Percentiles rank a stretch among this genome's conserved stretches.
phyloP scores from a whole-genome alignment of 495 filamentous ascomycete species.

The Hyaloscypha variabilis region DNA sequence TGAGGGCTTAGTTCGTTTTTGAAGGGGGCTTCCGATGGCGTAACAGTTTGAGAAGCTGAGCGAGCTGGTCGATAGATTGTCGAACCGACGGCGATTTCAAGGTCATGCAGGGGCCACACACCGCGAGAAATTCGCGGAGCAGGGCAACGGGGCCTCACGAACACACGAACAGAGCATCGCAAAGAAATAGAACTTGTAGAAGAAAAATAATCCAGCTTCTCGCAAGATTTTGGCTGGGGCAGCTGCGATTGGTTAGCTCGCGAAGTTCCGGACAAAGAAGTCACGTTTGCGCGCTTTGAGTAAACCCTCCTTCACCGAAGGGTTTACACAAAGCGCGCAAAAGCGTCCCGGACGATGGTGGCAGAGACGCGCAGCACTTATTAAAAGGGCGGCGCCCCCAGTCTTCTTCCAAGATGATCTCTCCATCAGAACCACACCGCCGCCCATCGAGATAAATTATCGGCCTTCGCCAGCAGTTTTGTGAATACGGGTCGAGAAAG shows the following conservation, averaged over 20 bases:
- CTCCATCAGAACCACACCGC: background rate
- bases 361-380: background rate
- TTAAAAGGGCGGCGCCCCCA: background rate
- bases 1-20: background rate
- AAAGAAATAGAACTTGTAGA: background rate
- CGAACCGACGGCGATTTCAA: background rate
- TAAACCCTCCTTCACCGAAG: background rate
- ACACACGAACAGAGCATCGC: background rate
- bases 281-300: background rate
- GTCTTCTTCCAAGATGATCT: background rate
- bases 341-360: background rate
- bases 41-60: conserved; percentile 2
- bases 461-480: background rate
- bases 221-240: background rate
- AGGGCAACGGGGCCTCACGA: background rate
- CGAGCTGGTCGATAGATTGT: background rate
- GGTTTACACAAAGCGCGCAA: no score
- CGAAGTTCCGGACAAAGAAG: background rate
- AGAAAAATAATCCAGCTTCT: background rate
- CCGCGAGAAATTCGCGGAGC: background rate
- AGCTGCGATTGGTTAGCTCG: background rate
- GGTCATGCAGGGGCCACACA: background rate
- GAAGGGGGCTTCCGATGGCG: conserved; percentile 1
- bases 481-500: background rate
- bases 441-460: background rate